Conservation (phyloP, 345 rosid species). For the Lepidium africanum region DNA sequence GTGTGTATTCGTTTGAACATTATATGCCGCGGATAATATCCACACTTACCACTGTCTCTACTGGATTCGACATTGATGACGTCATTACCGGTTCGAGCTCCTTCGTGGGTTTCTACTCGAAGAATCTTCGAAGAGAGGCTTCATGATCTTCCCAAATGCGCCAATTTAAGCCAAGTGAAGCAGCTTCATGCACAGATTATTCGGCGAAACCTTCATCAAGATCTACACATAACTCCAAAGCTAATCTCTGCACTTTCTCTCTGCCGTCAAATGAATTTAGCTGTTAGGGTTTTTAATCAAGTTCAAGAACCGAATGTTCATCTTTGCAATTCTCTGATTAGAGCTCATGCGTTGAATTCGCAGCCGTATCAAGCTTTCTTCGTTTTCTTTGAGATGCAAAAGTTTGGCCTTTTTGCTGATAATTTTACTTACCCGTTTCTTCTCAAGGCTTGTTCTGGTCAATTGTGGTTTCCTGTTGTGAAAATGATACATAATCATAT, state of each 20-base stretch:
- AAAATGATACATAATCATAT: slow-evolving; percentile 65
- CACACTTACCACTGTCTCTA: neutral
- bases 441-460: slow-evolving; percentile 56
- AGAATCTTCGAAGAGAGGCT: slow-evolving; percentile 63
- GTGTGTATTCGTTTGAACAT: neutral
- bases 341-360: slow-evolving; percentile 56
- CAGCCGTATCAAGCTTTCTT: slow-evolving; percentile 47
- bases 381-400: slow-evolving; percentile 57
- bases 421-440: slow-evolving; percentile 83
- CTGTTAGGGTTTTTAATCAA: slow-evolving; percentile 56
- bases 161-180: slow-evolving; percentile 47
- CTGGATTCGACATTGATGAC: slow-evolving; percentile 24
- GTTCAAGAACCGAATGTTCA: slow-evolving; percentile 47
- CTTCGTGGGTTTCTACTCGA: slow-evolving; percentile 60
- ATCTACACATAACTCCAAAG: slow-evolving; percentile 56
- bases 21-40: slow-evolving; percentile 2
- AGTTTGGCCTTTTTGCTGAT: slow-evolving; percentile 47
- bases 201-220: slow-evolving; percentile 48
- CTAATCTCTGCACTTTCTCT: slow-evolving; percentile 60
- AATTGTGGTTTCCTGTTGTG: slow-evolving; percentile 44
- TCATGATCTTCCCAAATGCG: slow-evolving; percentile 65
- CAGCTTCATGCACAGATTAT: slow-evolving; percentile 72
- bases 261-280: slow-evolving; percentile 49
- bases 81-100: slow-evolving; percentile 50
- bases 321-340: slow-evolving; percentile 58